These are phyloP conservation scores for Osmanthus fragrans DNA, from an alignment of 257 asterid species.

Conservation along the genomic window DNA sequence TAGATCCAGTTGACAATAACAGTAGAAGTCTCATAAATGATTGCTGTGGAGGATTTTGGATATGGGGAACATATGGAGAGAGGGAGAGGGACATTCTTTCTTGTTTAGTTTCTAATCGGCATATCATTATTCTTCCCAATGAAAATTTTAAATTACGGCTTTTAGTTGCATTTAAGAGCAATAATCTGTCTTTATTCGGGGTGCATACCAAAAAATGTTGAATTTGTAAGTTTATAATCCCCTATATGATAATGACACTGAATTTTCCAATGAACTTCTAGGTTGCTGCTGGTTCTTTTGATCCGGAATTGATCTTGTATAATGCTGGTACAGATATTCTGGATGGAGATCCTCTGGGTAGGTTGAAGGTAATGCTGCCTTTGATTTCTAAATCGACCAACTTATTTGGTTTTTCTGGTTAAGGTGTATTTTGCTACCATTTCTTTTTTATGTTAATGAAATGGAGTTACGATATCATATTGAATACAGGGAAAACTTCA, in stretches of 20 bases:
- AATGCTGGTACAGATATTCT: constrained; percentile 96
- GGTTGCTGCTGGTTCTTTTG: constrained; percentile 66
- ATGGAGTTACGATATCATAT: background rate
- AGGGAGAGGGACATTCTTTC: background rate
- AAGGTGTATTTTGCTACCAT: background rate
- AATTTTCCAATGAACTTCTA: constrained; percentile 32
- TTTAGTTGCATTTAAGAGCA: background rate
- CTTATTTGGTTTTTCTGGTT: background rate
- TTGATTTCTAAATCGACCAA: constrained; percentile 10
- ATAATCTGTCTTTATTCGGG: background rate
- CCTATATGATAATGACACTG: constrained; percentile 12
- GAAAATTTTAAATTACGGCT: background rate
- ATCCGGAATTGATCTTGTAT: constrained; percentile 79
- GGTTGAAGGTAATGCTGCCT: constrained; percentile 60
- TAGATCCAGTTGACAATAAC: background rate
- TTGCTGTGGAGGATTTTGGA: background rate
- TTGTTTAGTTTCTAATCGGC: background rate
- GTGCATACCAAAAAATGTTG: background rate
- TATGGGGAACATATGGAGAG: background rate
- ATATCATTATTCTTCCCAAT: background rate
- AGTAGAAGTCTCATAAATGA: background rate
- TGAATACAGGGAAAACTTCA: constrained; percentile 1
- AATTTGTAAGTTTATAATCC: constrained; percentile 1
- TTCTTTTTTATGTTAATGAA: constrained; percentile 6
- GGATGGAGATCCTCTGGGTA: constrained; percentile 92